Conservation (phyloP, 1,139 yeast genomes). For the Hyphopichia fennica region DNA sequence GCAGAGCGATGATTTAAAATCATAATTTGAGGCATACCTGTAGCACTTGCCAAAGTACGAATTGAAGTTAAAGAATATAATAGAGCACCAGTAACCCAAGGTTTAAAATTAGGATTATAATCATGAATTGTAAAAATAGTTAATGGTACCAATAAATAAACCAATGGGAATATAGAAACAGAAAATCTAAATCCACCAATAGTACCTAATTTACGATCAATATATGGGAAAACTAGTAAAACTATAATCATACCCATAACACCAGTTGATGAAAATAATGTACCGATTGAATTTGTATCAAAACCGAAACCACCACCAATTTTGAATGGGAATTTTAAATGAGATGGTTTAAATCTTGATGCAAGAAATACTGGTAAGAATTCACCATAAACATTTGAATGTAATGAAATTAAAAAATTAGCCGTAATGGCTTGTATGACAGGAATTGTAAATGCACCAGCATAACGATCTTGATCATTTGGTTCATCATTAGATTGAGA, state of each 20-base stretch:
- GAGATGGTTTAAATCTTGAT: slow-evolving; percentile 33
- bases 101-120: slow-evolving; percentile 14
- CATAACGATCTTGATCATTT: slow-evolving; percentile 7
- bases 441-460: slow-evolving; percentile 19
- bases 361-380: slow-evolving; percentile 62
- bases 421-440: slow-evolving; percentile 37
- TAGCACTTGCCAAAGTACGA: slow-evolving; percentile 19
- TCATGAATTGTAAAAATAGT: slow-evolving; percentile 20
- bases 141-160: slow-evolving; percentile 21
- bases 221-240: slow-evolving; percentile 21
- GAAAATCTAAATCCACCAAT: slow-evolving; percentile 21
- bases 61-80: slow-evolving; percentile 13
- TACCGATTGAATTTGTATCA: slow-evolving; percentile 19
- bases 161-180: slow-evolving; percentile 21
- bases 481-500: slow-evolving; percentile 14
- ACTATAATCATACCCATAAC: slow-evolving; percentile 24
- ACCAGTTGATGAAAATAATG: slow-evolving; percentile 25
- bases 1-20: slow-evolving; percentile 51
- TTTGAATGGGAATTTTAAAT: slow-evolving; percentile 41
- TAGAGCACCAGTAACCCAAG: slow-evolving; percentile 12
- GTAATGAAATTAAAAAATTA: slow-evolving; percentile 32
- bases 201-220: slow-evolving; percentile 22
- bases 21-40: slow-evolving; percentile 15
- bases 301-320: slow-evolving; percentile 53
- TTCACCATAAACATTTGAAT: slow-evolving; percentile 54